Evolutionary conservation across 176 grass and related monocot species (phyloP).

Genomic region (Zoysia pacifica): DNA sequence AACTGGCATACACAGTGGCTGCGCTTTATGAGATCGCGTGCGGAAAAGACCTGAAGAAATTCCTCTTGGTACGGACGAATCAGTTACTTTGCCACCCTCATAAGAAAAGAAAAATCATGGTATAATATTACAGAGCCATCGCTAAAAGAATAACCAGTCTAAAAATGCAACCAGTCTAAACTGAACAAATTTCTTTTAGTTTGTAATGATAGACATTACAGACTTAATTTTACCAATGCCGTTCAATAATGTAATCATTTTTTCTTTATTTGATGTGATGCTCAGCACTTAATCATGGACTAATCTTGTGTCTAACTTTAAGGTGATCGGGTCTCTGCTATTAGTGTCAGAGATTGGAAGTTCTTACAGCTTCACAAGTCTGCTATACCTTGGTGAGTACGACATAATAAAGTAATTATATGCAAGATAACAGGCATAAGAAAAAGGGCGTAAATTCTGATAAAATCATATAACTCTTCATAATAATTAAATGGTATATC

Average conservation of each 20-base stretch:
- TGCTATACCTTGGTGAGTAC: slow-evolving; percentile 79
- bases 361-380: slow-evolving; percentile 73
- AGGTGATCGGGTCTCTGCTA: slow-evolving; percentile 69
- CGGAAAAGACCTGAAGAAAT: slow-evolving; percentile 84
- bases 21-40: slow-evolving; percentile 67
- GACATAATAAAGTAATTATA: background rate
- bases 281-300: background rate
- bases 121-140: background rate
- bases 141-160: background rate
- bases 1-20: slow-evolving; percentile 26
- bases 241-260: background rate
- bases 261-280: background rate
- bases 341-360: slow-evolving; percentile 66
- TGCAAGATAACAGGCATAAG: slow-evolving; percentile 1
- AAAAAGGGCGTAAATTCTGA: background rate
- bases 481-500: background rate
- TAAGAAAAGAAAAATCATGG: slow-evolving; percentile 8
- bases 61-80: slow-evolving; percentile 64
- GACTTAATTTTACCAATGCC: slow-evolving; percentile 10
- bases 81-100: background rate
- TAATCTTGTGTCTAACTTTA: slow-evolving; percentile 23
- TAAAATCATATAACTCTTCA: background rate
- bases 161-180: background rate
- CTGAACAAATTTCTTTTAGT: background rate
- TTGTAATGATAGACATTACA: background rate